Conservation (phyloP, 208 protist species). For the Willaertia magna region DNA sequence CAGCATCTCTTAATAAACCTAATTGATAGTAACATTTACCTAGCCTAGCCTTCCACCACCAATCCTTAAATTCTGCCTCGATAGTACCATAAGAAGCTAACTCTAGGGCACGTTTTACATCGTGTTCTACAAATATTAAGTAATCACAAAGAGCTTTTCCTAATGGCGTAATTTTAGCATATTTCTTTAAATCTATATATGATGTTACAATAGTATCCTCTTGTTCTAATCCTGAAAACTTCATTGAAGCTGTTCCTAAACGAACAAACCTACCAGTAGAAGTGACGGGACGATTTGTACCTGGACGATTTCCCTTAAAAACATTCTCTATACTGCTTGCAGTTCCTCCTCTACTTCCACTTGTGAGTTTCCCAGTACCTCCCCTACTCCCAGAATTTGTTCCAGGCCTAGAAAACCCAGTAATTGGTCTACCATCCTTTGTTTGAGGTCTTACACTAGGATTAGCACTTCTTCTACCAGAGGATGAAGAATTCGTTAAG, state of each 20-base stretch:
- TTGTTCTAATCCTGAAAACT: slow-evolving; percentile 35
- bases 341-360: slow-evolving; percentile 23
- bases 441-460: slow-evolving; percentile 34
- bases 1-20: slow-evolving; percentile 79
- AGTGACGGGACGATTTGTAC: slow-evolving; percentile 47
- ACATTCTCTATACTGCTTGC: slow-evolving; percentile 21
- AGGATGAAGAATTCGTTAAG: slow-evolving; percentile 15
- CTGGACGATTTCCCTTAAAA: slow-evolving; percentile 35
- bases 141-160: slow-evolving; percentile 84
- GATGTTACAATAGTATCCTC: slow-evolving; percentile 66
- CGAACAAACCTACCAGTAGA: slow-evolving; percentile 70
- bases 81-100: slow-evolving; percentile 43
- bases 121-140: slow-evolving; percentile 77
- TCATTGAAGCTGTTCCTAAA: slow-evolving; percentile 77
- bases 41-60: slow-evolving; percentile 85
- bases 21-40: slow-evolving; percentile 82
- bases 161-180: slow-evolving; percentile 65
- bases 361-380: not conserved
- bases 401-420: slow-evolving; percentile 55
- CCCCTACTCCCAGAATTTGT: slow-evolving; percentile 27
- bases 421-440: slow-evolving; percentile 27
- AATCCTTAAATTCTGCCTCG: slow-evolving; percentile 52
- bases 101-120: slow-evolving; percentile 69
- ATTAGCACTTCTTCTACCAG: slow-evolving; percentile 26
- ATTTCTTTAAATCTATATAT: slow-evolving; percentile 66